Evolutionary conservation across 257 asterid species (phyloP).

Genomic region (Dorcoceras hygrometricum): DNA sequence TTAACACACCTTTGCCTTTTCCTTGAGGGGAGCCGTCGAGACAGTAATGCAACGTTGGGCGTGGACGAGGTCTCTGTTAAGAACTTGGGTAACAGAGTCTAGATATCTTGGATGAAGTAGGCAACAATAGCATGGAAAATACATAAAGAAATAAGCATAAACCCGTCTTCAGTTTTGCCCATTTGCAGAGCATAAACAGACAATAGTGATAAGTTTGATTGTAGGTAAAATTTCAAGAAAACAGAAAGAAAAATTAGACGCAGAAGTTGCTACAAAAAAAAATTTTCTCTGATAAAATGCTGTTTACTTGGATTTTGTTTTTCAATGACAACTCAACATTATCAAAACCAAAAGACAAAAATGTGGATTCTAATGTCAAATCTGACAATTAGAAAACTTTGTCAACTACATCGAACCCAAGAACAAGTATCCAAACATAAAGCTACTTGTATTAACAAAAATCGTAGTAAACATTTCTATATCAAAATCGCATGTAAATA

Average conservation of each 20-base stretch:
- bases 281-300: background rate
- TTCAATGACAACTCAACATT: background rate
- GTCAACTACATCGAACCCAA: no score
- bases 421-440: background rate
- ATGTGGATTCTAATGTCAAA: background rate
- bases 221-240: background rate
- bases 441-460: background rate
- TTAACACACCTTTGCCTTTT: conserved; percentile 82
- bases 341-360: no score
- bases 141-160: background rate
- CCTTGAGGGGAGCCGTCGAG: conserved; percentile 44
- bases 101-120: conserved; percentile 52
- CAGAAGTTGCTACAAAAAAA: background rate
- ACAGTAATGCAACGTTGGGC: conserved; percentile 34
- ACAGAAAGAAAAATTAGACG: background rate
- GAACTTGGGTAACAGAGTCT: conserved; percentile 56
- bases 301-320: background rate
- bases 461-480: no score
- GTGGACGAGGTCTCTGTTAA: conserved; percentile 41
- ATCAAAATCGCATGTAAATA: no score
- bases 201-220: background rate
- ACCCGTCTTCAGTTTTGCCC: background rate
- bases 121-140: conserved; percentile 15
- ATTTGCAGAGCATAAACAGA: background rate
- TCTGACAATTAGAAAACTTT: no score